These are phyloP conservation scores for Pontederia crassipes DNA, from an alignment of 176 grass and related monocot species.

Conservation along the genomic window DNA sequence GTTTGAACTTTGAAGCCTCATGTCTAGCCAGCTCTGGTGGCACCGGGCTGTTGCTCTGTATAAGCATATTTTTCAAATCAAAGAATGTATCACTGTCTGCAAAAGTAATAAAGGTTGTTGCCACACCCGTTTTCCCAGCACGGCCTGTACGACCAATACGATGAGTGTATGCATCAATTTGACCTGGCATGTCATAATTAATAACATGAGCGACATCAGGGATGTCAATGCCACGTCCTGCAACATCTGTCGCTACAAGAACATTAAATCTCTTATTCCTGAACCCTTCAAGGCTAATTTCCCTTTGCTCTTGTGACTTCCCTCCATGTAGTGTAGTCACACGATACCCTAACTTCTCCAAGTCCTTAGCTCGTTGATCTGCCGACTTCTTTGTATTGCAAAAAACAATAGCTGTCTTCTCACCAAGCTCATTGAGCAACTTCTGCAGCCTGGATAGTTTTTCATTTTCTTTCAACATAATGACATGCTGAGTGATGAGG, in stretches of 20 bases:
- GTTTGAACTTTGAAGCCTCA: slow-evolving; percentile 89
- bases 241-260: slow-evolving; percentile 94
- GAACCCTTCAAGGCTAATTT: slow-evolving; percentile 91
- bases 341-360: slow-evolving; percentile 74
- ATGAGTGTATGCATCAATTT: slow-evolving; percentile 86
- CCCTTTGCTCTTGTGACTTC: slow-evolving; percentile 94
- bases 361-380: slow-evolving; percentile 67
- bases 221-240: slow-evolving; percentile 97
- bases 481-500: slow-evolving; percentile 83
- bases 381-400: slow-evolving; percentile 93
- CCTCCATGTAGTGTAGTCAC: slow-evolving; percentile 89
- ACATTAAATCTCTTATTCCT: slow-evolving; percentile 93
- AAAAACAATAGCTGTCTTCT: slow-evolving; percentile 97
- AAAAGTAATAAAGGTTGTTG: slow-evolving; percentile 81
- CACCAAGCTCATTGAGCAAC: slow-evolving; percentile 72
- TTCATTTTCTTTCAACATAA: slow-evolving; percentile 82
- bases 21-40: slow-evolving; percentile 95
- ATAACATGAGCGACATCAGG: slow-evolving; percentile 97
- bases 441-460: slow-evolving; percentile 74
- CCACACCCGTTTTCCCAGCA: slow-evolving; percentile 83
- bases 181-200: slow-evolving; percentile 83
- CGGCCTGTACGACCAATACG: slow-evolving; percentile 90
- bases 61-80: slow-evolving; percentile 97
- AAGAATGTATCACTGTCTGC: slow-evolving; percentile 80
- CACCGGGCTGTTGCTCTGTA: slow-evolving; percentile 84